A percentile compares a stretch with the other conserved stretches of the same genome.
These are phyloP conservation scores for Fraxinus ornus DNA, from an alignment of 305 asterid genomes.

Conservation along the genomic window DNA sequence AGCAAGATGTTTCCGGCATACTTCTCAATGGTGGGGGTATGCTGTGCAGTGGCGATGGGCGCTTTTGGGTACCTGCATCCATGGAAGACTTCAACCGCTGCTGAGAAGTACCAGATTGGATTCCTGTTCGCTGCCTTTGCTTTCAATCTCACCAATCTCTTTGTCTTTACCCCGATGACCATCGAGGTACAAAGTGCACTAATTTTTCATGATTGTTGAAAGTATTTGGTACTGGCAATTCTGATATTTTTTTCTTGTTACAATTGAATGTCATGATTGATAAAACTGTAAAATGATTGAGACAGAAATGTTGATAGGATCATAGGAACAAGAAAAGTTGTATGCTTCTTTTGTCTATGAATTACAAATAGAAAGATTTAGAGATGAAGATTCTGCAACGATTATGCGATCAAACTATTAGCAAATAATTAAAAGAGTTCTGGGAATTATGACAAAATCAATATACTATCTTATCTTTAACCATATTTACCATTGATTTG, in stretches of 20 bases:
- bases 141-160: conserved; percentile 87
- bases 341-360: neutral
- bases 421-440: neutral
- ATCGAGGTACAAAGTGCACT: conserved; percentile 55
- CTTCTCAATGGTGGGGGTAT: conserved; percentile 91
- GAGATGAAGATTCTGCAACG: neutral
- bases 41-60: conserved; percentile 79
- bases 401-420: neutral
- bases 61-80: conserved; percentile 89
- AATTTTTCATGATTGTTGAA: neutral
- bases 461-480: neutral
- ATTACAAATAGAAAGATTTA: neutral
- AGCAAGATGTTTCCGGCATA: conserved; percentile 99
- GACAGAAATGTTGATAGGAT: neutral
- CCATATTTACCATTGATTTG: neutral
- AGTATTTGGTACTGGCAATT: neutral
- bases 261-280: neutral
- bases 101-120: conserved; percentile 85
- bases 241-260: neutral
- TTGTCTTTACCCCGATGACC: conserved; percentile 92
- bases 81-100: conserved; percentile 72
- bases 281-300: neutral
- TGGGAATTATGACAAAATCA: neutral
- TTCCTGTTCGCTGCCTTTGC: conserved; percentile 76
- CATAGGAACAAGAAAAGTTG: neutral